These are phyloP conservation scores for Kalmusia sp. DNA, from an alignment of 2,329 filamentous ascomycete genomes.

Conservation along the genomic window DNA sequence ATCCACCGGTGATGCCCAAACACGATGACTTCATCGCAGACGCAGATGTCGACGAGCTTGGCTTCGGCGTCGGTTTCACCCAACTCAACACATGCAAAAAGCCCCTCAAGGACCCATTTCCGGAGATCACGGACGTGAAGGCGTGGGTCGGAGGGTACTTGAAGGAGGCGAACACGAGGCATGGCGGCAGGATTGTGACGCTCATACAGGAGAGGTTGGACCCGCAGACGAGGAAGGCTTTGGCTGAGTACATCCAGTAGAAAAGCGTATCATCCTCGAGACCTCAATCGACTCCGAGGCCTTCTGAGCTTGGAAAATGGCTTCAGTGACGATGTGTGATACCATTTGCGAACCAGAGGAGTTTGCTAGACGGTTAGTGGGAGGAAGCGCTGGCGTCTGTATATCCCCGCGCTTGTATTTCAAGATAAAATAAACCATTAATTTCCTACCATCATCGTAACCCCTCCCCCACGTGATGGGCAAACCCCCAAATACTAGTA, in stretches of 20 bases:
- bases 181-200: constrained; percentile 71
- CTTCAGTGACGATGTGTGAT: too few species aligned
- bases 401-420: too few species aligned
- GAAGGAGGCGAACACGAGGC: constrained; percentile 76
- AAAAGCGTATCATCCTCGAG: too few species aligned
- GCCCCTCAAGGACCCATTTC: constrained; percentile 78
- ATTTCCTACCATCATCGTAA: too few species aligned
- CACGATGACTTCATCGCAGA: constrained; percentile 80
- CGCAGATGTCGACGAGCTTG: constrained; percentile 91
- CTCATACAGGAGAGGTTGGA: constrained; percentile 76
- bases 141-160: constrained; percentile 84
- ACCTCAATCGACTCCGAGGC: not conserved
- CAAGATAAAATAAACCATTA: too few species aligned
- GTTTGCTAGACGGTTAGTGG: too few species aligned
- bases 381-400: too few species aligned
- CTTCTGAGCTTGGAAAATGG: not conserved
- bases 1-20: constrained; percentile 76
- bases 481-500: too few species aligned
- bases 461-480: too few species aligned
- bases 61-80: constrained; percentile 94
- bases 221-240: constrained; percentile 48
- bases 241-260: constrained; percentile 41
- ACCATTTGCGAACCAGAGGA: too few species aligned
- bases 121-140: constrained; percentile 80
- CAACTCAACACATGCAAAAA: constrained; percentile 89